These are phyloP conservation scores for Chenopodium quinoa DNA, from an alignment of 148 eudicot species.

Conservation along the genomic window DNA sequence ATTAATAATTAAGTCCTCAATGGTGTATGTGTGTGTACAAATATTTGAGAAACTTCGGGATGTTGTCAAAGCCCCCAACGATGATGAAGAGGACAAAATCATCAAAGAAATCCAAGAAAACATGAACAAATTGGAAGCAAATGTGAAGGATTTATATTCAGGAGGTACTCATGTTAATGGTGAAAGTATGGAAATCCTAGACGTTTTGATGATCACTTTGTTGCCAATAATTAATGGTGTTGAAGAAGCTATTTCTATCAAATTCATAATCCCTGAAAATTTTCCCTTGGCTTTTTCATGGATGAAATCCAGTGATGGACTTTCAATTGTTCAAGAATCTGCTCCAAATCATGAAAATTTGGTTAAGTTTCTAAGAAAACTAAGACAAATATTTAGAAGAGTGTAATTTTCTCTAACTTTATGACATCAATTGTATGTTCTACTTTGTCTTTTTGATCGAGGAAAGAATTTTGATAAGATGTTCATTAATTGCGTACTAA, in stretches of 20 bases:
- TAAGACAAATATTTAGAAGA: slow-evolving; percentile 23
- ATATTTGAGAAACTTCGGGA: slow-evolving; percentile 27
- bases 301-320: slow-evolving; percentile 18
- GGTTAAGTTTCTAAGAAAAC: slow-evolving; percentile 22
- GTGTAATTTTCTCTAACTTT: not conserved
- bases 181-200: slow-evolving; percentile 24
- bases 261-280: slow-evolving; percentile 18
- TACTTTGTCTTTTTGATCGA: not conserved
- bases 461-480: not conserved
- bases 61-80: slow-evolving; percentile 17
- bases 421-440: not conserved
- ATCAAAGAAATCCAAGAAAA: slow-evolving; percentile 29
- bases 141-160: slow-evolving; percentile 24
- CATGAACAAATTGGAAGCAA: slow-evolving; percentile 34
- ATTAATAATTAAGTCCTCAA: too few relatives aligned
- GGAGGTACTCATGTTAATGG: not conserved
- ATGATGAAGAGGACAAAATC: slow-evolving; percentile 16
- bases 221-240: slow-evolving; percentile 27
- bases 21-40: too few relatives aligned
- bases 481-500: not conserved
- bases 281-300: slow-evolving; percentile 27
- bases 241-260: slow-evolving; percentile 26
- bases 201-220: slow-evolving; percentile 31
- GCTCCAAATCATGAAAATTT: slow-evolving; percentile 25
- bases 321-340: slow-evolving; percentile 19